phyloP scores from a whole-genome alignment of 2,329 filamentous ascomycete species.

The Trichoderma gracile region DNA sequence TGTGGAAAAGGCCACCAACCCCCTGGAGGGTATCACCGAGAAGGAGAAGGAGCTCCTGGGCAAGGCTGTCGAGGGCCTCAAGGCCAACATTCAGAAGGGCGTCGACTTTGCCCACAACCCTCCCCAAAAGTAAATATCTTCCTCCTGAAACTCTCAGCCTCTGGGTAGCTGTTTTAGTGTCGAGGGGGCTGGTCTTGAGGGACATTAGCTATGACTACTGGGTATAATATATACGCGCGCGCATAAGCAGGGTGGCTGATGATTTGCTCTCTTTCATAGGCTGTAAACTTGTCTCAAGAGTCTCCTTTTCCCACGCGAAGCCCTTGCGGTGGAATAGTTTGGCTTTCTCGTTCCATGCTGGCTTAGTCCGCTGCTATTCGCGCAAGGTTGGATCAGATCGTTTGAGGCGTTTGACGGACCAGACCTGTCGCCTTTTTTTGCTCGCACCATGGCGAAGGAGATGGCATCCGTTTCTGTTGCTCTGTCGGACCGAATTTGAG shows the following conservation, averaged over 20 bases:
- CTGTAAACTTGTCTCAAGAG: constrained; percentile 36
- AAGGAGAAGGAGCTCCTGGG: constrained; percentile 87
- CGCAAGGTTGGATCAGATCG: neutral
- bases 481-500: too few relatives aligned
- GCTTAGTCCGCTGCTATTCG: constrained; percentile 2
- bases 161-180: constrained; percentile 34
- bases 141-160: constrained; percentile 31
- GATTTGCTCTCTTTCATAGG: constrained; percentile 38
- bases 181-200: constrained; percentile 34
- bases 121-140: constrained; percentile 74
- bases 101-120: constrained; percentile 85
- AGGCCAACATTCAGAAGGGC: constrained; percentile 94
- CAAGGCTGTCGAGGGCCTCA: constrained; percentile 73
- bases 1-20: constrained; percentile 81
- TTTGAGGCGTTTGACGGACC: too few relatives aligned
- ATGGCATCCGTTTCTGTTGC: too few relatives aligned
- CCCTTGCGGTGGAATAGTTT: constrained; percentile 1
- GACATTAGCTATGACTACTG: constrained; percentile 40
- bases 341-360: constrained; percentile 7
- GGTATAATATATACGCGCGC: constrained; percentile 43
- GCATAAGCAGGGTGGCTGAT: constrained; percentile 41
- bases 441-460: too few relatives aligned
- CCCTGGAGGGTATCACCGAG: constrained; percentile 73
- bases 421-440: too few relatives aligned
- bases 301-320: constrained; percentile 18